phyloP scores from a whole-genome alignment of 2,329 filamentous ascomycete genomes.

The Aureobasidium melanogenum region DNA sequence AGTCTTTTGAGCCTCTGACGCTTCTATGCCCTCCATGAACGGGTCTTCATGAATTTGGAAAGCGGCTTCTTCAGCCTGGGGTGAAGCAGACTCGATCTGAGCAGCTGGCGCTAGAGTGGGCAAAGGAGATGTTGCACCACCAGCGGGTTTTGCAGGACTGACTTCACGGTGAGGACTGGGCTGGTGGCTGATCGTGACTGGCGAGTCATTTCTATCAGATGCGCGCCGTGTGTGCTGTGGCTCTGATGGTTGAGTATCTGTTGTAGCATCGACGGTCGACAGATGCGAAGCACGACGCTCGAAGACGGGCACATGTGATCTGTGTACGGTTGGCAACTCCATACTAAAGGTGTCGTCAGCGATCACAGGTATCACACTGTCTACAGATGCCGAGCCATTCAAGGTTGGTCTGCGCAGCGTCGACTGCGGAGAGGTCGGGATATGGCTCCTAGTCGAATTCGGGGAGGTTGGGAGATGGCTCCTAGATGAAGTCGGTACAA shows the following conservation, averaged over 20 bases:
- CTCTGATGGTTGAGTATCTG: neutral
- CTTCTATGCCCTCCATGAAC: constrained; percentile 31
- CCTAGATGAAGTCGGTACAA: constrained; percentile 30
- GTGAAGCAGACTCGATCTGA: neutral
- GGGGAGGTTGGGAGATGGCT: constrained; percentile 21
- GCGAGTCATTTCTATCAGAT: constrained; percentile 8
- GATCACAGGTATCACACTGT: constrained; percentile 27
- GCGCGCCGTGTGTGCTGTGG: neutral
- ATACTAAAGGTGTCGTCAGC: constrained; percentile 42
- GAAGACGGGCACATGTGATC: constrained; percentile 19
- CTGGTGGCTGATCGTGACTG: constrained; percentile 9
- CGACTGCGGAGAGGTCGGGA: constrained; percentile 15
- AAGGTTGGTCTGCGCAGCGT: constrained; percentile 26
- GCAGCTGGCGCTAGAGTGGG: neutral
- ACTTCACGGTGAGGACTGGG: constrained; percentile 12
- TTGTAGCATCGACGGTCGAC: neutral
- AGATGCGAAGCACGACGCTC: constrained; percentile 2
- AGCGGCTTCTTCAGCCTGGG: constrained; percentile 18
- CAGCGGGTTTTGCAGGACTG: constrained; percentile 21
- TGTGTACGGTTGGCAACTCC: constrained; percentile 36
- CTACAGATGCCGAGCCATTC: constrained; percentile 31
- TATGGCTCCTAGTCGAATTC: constrained; percentile 21
- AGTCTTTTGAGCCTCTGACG: constrained; percentile 20
- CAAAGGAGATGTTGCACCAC: constrained; percentile 22
- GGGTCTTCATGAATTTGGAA: constrained; percentile 48